Evolutionary conservation across 169 alveolate species (phyloP).

Genomic region (Plasmodium reichenowi): DNA sequence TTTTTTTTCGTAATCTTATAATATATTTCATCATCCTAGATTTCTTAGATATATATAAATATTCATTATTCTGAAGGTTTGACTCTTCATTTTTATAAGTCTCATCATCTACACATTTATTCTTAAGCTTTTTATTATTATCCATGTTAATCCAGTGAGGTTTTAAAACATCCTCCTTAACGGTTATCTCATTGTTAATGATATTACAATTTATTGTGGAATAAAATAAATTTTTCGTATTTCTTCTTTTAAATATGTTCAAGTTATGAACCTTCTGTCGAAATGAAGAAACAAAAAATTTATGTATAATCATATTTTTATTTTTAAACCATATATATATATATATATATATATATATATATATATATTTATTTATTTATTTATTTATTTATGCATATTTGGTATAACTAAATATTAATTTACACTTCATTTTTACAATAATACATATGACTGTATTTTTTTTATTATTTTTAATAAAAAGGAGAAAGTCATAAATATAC

Average conservation of each 20-base stretch:
- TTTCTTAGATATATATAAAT: slow-evolving; percentile 41
- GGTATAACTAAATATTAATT: no score
- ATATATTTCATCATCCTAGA: slow-evolving; percentile 76
- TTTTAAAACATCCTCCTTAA: slow-evolving; percentile 11
- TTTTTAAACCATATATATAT: not conserved
- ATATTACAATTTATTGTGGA: not conserved
- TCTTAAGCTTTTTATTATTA: not conserved
- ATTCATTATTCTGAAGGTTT: slow-evolving; percentile 13
- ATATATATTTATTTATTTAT: slow-evolving; percentile 5
- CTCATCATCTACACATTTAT: not conserved
- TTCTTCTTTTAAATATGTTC: not conserved
- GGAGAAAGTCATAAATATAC: no score
- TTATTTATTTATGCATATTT: no score
- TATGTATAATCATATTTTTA: no score
- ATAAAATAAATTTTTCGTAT: not conserved
- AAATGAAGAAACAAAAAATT: not conserved
- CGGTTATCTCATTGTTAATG: not conserved
- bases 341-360: not conserved
- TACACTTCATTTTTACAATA: no score
- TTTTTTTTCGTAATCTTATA: slow-evolving; percentile 72
- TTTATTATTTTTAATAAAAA: no score
- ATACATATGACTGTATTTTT: no score
- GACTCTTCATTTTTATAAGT: not conserved
- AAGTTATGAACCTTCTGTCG: slow-evolving; percentile 1
- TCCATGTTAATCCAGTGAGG: slow-evolving; percentile 41